Conservation (phyloP, 176 grass and related monocot species). For the Dendrocalamus sinicus region DNA sequence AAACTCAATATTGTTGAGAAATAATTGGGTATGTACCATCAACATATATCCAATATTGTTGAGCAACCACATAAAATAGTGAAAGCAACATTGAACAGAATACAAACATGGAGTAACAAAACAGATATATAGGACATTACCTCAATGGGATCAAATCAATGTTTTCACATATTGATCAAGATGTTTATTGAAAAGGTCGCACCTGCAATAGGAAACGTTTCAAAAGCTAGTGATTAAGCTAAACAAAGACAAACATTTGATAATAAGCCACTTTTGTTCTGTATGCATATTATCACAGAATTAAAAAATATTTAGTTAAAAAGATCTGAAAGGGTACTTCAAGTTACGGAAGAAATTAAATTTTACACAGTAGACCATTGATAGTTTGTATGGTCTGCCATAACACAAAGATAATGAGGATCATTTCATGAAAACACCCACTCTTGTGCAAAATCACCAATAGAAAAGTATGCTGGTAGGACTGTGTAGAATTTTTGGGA, state of each 20-base stretch:
- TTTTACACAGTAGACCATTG: background rate
- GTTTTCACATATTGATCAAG: conserved; percentile 73
- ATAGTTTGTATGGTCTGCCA: background rate
- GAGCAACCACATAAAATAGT: background rate
- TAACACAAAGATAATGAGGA: background rate
- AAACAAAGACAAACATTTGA: background rate
- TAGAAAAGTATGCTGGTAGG: background rate
- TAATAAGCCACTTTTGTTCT: background rate
- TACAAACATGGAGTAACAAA: too few relatives aligned
- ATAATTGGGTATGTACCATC: too few relatives aligned
- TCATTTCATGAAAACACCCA: background rate
- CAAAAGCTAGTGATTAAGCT: background rate
- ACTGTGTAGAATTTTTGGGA: background rate
- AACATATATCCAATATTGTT: background rate
- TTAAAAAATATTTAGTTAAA: background rate
- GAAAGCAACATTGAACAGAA: background rate
- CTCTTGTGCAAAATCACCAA: background rate
- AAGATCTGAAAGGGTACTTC: background rate
- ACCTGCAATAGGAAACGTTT: conserved; percentile 43
- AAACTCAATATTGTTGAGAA: background rate
- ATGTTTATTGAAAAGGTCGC: conserved; percentile 69
- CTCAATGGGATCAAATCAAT: conserved; percentile 47
- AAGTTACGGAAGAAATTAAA: background rate
- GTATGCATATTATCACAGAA: background rate
- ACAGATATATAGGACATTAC: conserved; percentile 7